Conservation (phyloP, 2,329 filamentous ascomycete genomes). For the Neonectria faginata region DNA sequence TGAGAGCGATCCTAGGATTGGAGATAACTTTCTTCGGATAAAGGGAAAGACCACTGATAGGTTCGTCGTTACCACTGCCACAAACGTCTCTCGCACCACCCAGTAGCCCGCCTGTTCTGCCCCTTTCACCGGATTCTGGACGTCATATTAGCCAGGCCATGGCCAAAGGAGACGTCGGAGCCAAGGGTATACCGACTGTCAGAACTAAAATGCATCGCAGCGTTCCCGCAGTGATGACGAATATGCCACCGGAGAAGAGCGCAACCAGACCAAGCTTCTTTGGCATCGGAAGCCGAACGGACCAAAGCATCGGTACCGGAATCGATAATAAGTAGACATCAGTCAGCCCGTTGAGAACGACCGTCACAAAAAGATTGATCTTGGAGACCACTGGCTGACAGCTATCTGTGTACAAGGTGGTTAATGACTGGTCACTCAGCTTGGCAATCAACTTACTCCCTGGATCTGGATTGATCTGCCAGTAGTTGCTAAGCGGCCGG, state of each 20-base stretch:
- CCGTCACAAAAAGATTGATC: slow-evolving; percentile 61
- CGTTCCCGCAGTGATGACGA: slow-evolving; percentile 51
- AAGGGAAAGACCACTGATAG: slow-evolving; percentile 56
- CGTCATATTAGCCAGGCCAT: slow-evolving; percentile 2
- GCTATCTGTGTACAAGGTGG: slow-evolving; percentile 43
- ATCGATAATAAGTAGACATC: slow-evolving; percentile 68
- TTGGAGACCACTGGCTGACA: slow-evolving; percentile 62
- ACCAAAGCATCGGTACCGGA: slow-evolving; percentile 61
- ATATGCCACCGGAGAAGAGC: slow-evolving; percentile 53
- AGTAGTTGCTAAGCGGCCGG: slow-evolving; percentile 62
- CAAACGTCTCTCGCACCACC: slow-evolving; percentile 54
- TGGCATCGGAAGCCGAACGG: slow-evolving; percentile 44
- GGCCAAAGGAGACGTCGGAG: not conserved
- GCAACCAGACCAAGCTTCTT: slow-evolving; percentile 52
- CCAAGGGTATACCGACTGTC: slow-evolving; percentile 39
- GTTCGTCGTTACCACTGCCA: slow-evolving; percentile 54
- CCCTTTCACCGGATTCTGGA: slow-evolving; percentile 51
- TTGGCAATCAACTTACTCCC: slow-evolving; percentile 56
- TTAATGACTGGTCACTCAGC: slow-evolving; percentile 18
- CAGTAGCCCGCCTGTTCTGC: slow-evolving; percentile 51
- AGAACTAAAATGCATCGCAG: slow-evolving; percentile 52
- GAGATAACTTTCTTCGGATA: slow-evolving; percentile 36
- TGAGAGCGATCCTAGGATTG: slow-evolving; percentile 25
- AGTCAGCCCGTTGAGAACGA: slow-evolving; percentile 62
- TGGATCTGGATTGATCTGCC: slow-evolving; percentile 69